Evolutionary conservation across 2,329 filamentous ascomycete genomes (phyloP).

Genomic region (Acarospora socialis): DNA sequence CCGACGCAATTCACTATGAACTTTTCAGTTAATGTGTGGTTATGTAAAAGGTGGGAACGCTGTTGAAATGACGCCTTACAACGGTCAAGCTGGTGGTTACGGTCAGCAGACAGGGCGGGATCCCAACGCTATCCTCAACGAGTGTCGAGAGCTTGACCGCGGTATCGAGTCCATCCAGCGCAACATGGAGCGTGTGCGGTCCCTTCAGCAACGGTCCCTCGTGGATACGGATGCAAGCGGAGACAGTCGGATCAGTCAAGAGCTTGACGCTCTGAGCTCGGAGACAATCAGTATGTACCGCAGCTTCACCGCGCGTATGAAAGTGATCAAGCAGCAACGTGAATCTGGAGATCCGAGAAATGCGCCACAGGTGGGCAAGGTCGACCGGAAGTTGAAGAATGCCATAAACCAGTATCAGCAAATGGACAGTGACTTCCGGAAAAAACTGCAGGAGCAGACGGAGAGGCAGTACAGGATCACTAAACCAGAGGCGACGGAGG

Average conservation of each 20-base stretch:
- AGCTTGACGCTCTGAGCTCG: conserved; percentile 58
- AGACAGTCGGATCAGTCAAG: conserved; percentile 49
- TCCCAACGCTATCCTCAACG: conserved; percentile 68
- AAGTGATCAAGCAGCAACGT: conserved; percentile 66
- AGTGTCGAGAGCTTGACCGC: conserved; percentile 66
- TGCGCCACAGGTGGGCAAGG: conserved; percentile 62
- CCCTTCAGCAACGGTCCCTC: conserved; percentile 56
- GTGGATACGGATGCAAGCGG: conserved; percentile 59
- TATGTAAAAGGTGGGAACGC: conserved; percentile 15
- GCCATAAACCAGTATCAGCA: conserved; percentile 73
- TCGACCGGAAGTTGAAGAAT: conserved; percentile 64
- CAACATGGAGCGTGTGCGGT: conserved; percentile 57
- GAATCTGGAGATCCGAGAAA: conserved; percentile 62
- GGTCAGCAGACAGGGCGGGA: conserved; percentile 30
- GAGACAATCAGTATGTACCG: conserved; percentile 78
- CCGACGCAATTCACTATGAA: not conserved
- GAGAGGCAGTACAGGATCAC: conserved; percentile 85
- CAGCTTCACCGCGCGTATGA: conserved; percentile 62
- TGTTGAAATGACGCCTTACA: conserved; percentile 31
- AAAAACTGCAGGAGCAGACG: conserved; percentile 69
- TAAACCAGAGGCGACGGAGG: conserved; percentile 61
- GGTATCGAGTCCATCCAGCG: conserved; percentile 61
- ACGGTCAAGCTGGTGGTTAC: conserved; percentile 17
- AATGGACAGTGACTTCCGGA: conserved; percentile 65
- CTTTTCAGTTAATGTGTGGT: conserved; percentile 1